phyloP scores from a whole-genome alignment of 2,329 filamentous ascomycete genomes.

The Microsporum ferrugineum region DNA sequence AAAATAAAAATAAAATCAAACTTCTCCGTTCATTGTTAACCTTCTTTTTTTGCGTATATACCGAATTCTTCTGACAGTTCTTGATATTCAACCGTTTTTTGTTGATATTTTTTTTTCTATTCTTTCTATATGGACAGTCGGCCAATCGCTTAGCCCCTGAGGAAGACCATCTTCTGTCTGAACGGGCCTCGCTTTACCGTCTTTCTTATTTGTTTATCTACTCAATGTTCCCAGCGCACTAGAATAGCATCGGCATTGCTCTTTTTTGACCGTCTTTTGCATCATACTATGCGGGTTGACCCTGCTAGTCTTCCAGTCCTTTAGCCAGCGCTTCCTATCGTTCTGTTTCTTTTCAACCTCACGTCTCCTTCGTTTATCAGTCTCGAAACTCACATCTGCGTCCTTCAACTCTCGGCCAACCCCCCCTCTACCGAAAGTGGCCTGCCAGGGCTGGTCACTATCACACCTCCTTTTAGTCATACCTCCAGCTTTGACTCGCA shows the following conservation, averaged over 20 bases:
- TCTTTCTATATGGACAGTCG: neutral
- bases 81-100: neutral
- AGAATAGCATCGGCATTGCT: neutral
- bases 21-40: neutral
- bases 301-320: neutral
- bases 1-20: neutral
- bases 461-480: neutral
- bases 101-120: neutral
- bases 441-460: neutral
- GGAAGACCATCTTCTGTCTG: neutral
- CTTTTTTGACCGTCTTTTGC: neutral
- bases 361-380: neutral
- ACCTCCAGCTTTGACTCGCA: neutral
- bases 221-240: neutral
- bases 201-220: neutral
- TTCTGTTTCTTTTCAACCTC: neutral
- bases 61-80: neutral
- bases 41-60: neutral
- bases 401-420: neutral
- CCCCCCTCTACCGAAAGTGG: neutral
- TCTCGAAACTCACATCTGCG: neutral
- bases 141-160: constrained; percentile 4
- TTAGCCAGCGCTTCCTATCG: neutral
- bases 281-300: constrained; percentile 2
- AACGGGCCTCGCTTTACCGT: neutral